Evolutionary conservation across 257 asterid species (phyloP).

Genomic region (Phtheirospermum japonicum): DNA sequence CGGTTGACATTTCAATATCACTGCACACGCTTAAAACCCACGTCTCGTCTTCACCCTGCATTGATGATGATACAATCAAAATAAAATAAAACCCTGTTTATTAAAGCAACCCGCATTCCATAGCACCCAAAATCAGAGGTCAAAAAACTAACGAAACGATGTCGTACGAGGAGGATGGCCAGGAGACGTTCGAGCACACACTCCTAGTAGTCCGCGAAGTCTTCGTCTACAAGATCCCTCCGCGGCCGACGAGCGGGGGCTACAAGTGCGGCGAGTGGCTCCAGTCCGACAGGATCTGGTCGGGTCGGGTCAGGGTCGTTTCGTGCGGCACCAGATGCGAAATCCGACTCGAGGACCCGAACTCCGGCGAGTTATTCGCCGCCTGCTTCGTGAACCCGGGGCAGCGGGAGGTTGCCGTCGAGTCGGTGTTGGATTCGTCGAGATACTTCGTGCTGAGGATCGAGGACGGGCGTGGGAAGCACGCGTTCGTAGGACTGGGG

Average conservation of each 20-base stretch:
- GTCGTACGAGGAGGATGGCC: slow-evolving; percentile 64
- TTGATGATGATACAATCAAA: too few relatives aligned
- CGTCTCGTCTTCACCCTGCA: too few relatives aligned
- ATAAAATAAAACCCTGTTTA: too few relatives aligned
- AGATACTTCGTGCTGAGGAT: slow-evolving; percentile 86
- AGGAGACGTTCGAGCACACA: slow-evolving; percentile 86
- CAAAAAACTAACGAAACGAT: slow-evolving; percentile 30
- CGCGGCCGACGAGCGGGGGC: slow-evolving; percentile 90
- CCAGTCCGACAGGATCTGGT: slow-evolving; percentile 96
- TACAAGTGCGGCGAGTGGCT: slow-evolving; percentile 98
- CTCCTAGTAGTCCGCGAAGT: slow-evolving; percentile 93
- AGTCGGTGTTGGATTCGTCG: slow-evolving; percentile 82
- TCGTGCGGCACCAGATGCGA: slow-evolving; percentile 78
- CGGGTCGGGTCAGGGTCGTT: slow-evolving; percentile 89
- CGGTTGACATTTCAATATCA: too few relatives aligned
- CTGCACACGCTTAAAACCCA: too few relatives aligned
- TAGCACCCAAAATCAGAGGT: too few relatives aligned
- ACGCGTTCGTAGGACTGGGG: slow-evolving; percentile 87
- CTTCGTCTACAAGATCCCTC: slow-evolving; percentile 87
- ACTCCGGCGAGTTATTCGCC: slow-evolving; percentile 86
- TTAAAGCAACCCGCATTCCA: too few relatives aligned
- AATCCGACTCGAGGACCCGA: slow-evolving; percentile 93
- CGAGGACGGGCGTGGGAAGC: slow-evolving; percentile 90
- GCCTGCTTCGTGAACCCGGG: slow-evolving; percentile 88
- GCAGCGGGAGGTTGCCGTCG: slow-evolving; percentile 82